phyloP scores from a whole-genome alignment of 2,329 filamentous ascomycete species.

The Colletotrichum liaoningense region DNA sequence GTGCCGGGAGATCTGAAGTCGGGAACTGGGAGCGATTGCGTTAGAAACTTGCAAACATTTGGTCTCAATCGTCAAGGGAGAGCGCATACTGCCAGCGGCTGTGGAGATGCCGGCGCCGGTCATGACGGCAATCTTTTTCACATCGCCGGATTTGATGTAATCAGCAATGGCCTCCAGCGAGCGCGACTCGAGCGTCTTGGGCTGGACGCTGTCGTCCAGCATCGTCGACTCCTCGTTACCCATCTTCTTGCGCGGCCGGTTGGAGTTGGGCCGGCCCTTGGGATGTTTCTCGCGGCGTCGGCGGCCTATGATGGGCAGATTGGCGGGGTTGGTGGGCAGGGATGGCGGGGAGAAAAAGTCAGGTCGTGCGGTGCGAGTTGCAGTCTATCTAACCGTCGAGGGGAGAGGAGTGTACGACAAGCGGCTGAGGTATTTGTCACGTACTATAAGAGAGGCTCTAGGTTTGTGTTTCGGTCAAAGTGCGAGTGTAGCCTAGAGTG shows the following conservation, averaged over 20 bases:
- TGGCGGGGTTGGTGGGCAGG: slow-evolving; percentile 7
- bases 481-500: neutral
- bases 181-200: slow-evolving; percentile 75
- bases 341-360: neutral
- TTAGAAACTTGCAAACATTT: slow-evolving; percentile 22
- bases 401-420: neutral
- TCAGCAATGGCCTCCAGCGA: slow-evolving; percentile 81
- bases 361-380: neutral
- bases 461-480: neutral
- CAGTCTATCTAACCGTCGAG: neutral
- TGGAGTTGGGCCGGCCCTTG: slow-evolving; percentile 46
- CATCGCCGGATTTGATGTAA: slow-evolving; percentile 78
- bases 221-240: slow-evolving; percentile 83
- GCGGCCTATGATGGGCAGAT: slow-evolving; percentile 51
- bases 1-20: slow-evolving; percentile 96
- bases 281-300: slow-evolving; percentile 49
- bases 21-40: slow-evolving; percentile 70
- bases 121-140: slow-evolving; percentile 83
- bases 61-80: neutral
- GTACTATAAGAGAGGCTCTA: neutral
- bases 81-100: slow-evolving; percentile 68
- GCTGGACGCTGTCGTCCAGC: slow-evolving; percentile 72
- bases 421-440: neutral
- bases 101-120: slow-evolving; percentile 92
- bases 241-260: slow-evolving; percentile 69